These are phyloP conservation scores for Coniella lustricola DNA, from an alignment of 2,329 filamentous ascomycete genomes.

Conservation along the genomic window DNA sequence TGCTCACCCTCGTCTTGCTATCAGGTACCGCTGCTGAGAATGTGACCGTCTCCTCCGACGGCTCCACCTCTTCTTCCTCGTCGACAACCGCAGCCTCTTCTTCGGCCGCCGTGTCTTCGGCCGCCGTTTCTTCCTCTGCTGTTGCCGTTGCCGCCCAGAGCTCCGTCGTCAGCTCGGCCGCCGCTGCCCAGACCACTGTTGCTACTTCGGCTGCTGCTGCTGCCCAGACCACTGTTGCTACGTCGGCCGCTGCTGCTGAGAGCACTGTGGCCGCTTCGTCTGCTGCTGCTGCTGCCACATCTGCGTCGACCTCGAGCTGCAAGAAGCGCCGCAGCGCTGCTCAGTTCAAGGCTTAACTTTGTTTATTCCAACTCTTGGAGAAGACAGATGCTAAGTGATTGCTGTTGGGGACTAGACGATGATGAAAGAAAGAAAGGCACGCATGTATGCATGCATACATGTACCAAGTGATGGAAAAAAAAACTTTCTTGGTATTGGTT, in stretches of 20 bases:
- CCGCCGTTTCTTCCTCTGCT: neutral
- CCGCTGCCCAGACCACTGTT: neutral
- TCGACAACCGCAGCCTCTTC: neutral
- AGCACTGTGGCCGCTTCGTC: neutral
- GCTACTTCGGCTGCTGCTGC: neutral
- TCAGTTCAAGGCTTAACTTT: neutral
- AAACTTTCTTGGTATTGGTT: no score
- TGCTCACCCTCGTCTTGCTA: neutral
- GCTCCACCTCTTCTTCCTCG: neutral
- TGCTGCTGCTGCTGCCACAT: neutral
- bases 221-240: neutral
- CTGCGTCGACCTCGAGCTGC: conserved; percentile 2
- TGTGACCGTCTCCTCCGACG: conserved; percentile 6
- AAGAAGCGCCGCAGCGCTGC: conserved; percentile 1
- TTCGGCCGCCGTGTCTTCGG: neutral
- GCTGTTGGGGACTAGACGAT: no score
- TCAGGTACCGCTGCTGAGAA: conserved; percentile 6
- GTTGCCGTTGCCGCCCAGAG: neutral
- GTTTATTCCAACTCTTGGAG: neutral
- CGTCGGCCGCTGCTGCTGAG: neutral
- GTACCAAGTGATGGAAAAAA: no score
- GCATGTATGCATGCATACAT: no score
- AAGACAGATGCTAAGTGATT: no score
- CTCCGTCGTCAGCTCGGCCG: no score
- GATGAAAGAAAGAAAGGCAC: no score